These are phyloP conservation scores for Huiozyma sinensis DNA, from an alignment of 805 yeast species.

Conservation along the genomic window DNA sequence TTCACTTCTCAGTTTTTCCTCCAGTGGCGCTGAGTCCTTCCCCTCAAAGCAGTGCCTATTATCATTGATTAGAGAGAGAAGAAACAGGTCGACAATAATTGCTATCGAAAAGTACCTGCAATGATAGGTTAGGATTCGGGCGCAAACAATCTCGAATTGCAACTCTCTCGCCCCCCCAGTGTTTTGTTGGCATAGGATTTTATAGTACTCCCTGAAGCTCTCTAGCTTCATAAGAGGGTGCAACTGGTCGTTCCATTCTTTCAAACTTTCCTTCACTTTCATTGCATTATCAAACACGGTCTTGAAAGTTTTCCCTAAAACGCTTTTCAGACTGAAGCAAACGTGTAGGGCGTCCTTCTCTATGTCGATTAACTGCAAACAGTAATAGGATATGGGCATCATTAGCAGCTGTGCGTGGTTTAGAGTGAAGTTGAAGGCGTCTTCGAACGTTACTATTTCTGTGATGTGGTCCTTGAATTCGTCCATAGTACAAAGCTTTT, in stretches of 20 bases:
- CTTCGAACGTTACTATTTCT: conserved; percentile 1
- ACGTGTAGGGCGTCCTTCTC: conserved; percentile 3
- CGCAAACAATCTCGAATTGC: conserved; percentile 5
- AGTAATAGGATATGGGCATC: conserved; percentile 6
- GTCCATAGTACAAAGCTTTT: background rate
- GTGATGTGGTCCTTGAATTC: background rate
- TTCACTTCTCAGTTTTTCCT: background rate
- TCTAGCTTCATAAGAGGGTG: conserved; percentile 8
- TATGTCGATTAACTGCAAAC: conserved; percentile 4
- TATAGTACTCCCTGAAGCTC: conserved; percentile 6
- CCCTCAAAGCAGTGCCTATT: conserved; percentile 2
- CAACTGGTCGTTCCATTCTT: conserved; percentile 7
- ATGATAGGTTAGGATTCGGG: conserved; percentile 7
- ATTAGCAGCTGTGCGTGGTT: conserved; percentile 2
- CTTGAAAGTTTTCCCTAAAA: conserved; percentile 7
- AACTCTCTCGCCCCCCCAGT: conserved; percentile 1
- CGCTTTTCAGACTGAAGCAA: conserved; percentile 5
- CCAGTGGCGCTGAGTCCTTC: background rate
- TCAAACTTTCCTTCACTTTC: conserved; percentile 3
- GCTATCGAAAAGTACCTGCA: conserved; percentile 6
- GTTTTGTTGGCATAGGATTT: conserved; percentile 3
- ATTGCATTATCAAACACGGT: conserved; percentile 6
- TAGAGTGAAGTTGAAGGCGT: conserved; percentile 4
- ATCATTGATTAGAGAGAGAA: conserved; percentile 9
- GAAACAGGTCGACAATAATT: conserved; percentile 7